phyloP scores from a whole-genome alignment of 768 basidiomycete genomes.

The Boletus sensibilis region DNA sequence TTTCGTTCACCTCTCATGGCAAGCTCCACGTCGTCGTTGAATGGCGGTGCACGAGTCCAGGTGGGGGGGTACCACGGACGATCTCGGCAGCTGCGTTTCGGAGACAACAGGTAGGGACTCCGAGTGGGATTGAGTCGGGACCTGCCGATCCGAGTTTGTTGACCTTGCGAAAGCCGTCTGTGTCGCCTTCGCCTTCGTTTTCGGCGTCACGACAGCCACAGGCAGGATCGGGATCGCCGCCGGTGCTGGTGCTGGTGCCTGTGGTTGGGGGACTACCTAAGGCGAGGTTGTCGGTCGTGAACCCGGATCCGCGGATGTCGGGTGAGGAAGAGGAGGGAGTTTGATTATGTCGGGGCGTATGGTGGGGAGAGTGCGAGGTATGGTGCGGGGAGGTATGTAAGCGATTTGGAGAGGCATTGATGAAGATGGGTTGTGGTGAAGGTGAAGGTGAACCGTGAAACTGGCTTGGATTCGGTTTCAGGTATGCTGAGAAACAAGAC shows the following conservation, averaged over 20 bases:
- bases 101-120: slow-evolving; percentile 43
- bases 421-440: neutral
- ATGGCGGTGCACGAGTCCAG: slow-evolving; percentile 28
- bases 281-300: slow-evolving; percentile 26
- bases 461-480: neutral
- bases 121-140: slow-evolving; percentile 21
- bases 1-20: slow-evolving; percentile 31
- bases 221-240: slow-evolving; percentile 1
- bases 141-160: slow-evolving; percentile 48
- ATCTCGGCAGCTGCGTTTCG: slow-evolving; percentile 78
- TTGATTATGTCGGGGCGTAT: slow-evolving; percentile 63
- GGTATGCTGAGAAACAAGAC: neutral
- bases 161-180: slow-evolving; percentile 46
- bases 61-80: slow-evolving; percentile 46
- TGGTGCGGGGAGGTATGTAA: slow-evolving; percentile 45
- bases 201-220: neutral
- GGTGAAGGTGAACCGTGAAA: neutral
- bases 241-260: too few species aligned
- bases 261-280: slow-evolving; percentile 5
- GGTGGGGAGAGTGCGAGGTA: slow-evolving; percentile 36
- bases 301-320: slow-evolving; percentile 25
- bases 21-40: slow-evolving; percentile 37
- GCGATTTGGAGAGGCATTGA: slow-evolving; percentile 39
- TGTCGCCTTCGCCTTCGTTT: slow-evolving; percentile 32
- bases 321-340: slow-evolving; percentile 42